Base-by-base conservation (phyloP, 2,329 filamentous ascomycete species). In the Fusarium secorum region DNA sequence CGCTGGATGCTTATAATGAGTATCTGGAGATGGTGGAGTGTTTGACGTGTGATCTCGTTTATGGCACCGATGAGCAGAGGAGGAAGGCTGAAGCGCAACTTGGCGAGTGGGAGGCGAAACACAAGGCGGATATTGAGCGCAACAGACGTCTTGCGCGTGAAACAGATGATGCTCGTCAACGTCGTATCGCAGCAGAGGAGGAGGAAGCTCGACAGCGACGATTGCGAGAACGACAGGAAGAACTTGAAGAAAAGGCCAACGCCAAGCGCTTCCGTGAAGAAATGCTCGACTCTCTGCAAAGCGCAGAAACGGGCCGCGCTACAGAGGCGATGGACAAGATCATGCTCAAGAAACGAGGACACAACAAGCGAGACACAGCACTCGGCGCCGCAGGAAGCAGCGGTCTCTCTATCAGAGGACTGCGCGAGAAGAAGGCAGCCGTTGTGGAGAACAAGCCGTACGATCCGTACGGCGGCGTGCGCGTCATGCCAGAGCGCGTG, bases 1-100 rank as follows among this genome's bases (percentile, higher is more conserved):
- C 88, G 4, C 86, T 97, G 65, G 84, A 88, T 45, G 92, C 90
- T 78, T 99, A 91, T 85, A 98, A 99, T 82, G 91, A 98, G 80
- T 98, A 98, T 83, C 89, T 99, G 17, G 94, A 98, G 81, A 90
- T 93, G 77, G 93, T 97, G 41, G 96, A 99, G 83, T 90, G 92
- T 72, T 88, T 98, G 68, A 95, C 95, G 4, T 94, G 95, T 82
- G 95, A 98, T 78, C 86, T 99, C 14, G 91, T 98, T 57, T 86
- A 90, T 71, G 90, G 91, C 44, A 86, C 84, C 45, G 90, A 95
- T 64, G 86, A 90, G 2, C 88, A 90, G n/a, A 88, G 83, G 59
- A 77, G 77, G 33, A 78, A 78, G 15, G 84, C 84, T 41, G 88
- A 87, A 70, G 72, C 76, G 28, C 77, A 83, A 64, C 81, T 87